Base-by-base conservation (phyloP, 2,329 filamentous ascomycete genomes). In the Phaeosphaeria sp. region DNA sequence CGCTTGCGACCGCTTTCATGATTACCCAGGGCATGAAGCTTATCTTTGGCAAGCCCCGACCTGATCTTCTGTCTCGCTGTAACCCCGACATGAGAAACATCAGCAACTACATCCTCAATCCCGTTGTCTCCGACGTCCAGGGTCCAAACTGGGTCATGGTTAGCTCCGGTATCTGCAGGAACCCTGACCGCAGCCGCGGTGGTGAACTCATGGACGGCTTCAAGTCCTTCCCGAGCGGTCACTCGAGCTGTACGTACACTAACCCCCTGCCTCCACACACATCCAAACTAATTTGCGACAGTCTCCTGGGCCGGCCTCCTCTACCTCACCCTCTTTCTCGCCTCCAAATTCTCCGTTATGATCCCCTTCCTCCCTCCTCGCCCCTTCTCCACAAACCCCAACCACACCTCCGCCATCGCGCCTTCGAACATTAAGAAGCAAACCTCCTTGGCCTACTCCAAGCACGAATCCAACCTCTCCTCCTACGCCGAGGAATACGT, bases 21-120 rank as follows among this genome's bases (percentile, higher is more conserved):
- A 87, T 96, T 68, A 94, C 93, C 0, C 88, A 92, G 67, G 91
- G 90, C 50, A 87, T 96, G 83, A 97, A 97, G 84, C 92, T 86
- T 53, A 66, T 90, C 2, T 84, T 87, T 61, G 88, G 87, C 40
- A 89, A 87, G 69, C 87, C 87, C 9, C 78, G 88, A 47, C 88
- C 88, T 2, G 85, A 89, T 75, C 71, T 89, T 33, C 79, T 91
- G 17, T 84, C 85, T 1, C 86, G 92, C 46, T 98, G 94, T 77
- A 74, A 89, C 51, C 92, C 93, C 2, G 91, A 97, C 69, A 61
- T 93, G 2, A 79, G 75, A 2, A 86, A 90, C 13, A 65, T 78
- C 57, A 79, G 89, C n/a, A 73, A 67, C 0, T 61, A 79, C 0
- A 71, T 84, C 8, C 84, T 94, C 27, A 87, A 91, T 42, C 88